Conservation (phyloP, 2,329 filamentous ascomycete species). For the Xylaria sp. region DNA sequence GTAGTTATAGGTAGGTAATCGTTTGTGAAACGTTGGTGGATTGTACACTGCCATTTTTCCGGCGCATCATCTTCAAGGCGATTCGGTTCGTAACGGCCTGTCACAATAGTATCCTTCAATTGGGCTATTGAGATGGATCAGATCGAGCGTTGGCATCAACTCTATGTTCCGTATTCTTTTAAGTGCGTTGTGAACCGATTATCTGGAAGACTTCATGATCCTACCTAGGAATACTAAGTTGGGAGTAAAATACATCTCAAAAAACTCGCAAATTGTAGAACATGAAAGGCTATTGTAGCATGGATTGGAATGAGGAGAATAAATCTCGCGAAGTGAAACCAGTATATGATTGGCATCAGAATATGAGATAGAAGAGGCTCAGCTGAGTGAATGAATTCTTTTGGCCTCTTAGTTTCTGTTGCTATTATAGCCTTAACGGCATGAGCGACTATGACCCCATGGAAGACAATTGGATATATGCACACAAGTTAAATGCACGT, state of each 20-base stretch:
- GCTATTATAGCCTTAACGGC: too few species aligned
- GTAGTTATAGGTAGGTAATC: background rate
- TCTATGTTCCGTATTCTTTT: background rate
- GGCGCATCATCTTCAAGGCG: background rate
- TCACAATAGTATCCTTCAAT: too few species aligned
- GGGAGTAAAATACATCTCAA: background rate
- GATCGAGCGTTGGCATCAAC: background rate
- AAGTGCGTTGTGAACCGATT: background rate
- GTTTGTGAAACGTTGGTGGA: background rate
- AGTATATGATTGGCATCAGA: too few species aligned
- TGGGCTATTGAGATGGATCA: too few species aligned
- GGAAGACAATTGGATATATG: too few species aligned
- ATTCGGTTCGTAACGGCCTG: too few species aligned
- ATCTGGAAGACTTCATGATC: background rate
- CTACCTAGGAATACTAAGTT: background rate
- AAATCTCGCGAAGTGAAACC: background rate
- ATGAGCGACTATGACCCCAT: too few species aligned
- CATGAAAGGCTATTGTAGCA: background rate
- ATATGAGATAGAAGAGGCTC: background rate
- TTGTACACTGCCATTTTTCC: background rate
- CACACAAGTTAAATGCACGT: background rate
- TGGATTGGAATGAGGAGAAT: background rate
- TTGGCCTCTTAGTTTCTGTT: too few species aligned
- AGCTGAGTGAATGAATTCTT: background rate
- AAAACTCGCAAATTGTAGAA: background rate